phyloP scores from a whole-genome alignment of 2,329 filamentous ascomycete species.

The Fusarium heterosporum region DNA sequence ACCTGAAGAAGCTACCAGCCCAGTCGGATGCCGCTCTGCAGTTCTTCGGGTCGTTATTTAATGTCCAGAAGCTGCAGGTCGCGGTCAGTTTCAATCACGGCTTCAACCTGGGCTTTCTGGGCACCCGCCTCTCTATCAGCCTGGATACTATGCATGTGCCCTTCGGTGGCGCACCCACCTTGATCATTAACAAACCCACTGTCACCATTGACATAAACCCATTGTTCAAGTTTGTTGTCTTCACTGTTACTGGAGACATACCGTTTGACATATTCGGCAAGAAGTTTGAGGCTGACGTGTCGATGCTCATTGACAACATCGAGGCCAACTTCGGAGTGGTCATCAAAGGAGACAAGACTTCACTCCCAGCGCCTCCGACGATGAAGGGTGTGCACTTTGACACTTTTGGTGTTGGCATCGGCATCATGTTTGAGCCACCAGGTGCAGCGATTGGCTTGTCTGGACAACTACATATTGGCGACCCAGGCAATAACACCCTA shows the following conservation, averaged over 20 bases:
- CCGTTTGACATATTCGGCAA: neutral
- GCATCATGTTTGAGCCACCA: neutral
- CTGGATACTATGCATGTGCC: conserved; percentile 8
- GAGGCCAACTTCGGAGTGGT: neutral
- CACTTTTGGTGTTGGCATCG: neutral
- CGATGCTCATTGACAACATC: conserved; percentile 1
- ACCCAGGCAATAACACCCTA: neutral
- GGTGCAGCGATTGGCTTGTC: neutral
- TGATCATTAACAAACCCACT: conserved; percentile 4
- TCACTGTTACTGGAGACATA: neutral
- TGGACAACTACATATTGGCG: neutral
- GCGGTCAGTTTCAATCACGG: neutral
- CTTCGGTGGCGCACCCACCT: neutral
- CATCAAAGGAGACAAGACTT: neutral
- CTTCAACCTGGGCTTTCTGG: neutral
- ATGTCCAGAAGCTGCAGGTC: neutral
- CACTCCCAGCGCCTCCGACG: rapidly evolving
- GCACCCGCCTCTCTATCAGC: neutral
- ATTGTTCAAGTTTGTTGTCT: neutral
- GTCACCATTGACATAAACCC: conserved; percentile 14
- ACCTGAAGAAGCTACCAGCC: neutral
- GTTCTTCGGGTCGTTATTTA: neutral
- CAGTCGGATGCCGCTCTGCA: neutral
- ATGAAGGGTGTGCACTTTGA: conserved; percentile 10
- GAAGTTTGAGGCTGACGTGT: neutral